These are phyloP conservation scores for Echeveria elegans DNA, from an alignment of 164 flowering plant genomes.

Conservation along the genomic window DNA sequence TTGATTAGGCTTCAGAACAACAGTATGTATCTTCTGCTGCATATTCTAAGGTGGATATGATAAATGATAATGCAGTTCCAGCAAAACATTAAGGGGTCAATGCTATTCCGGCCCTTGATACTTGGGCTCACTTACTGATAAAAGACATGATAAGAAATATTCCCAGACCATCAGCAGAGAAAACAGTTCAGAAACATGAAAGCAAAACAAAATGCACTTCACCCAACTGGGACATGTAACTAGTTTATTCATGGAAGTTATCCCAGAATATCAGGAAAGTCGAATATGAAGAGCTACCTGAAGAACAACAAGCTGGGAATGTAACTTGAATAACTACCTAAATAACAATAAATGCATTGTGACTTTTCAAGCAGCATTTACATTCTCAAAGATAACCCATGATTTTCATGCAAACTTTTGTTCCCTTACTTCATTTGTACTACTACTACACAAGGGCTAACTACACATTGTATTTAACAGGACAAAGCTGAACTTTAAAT, in stretches of 20 bases:
- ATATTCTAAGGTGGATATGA: background rate
- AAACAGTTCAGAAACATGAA: background rate
- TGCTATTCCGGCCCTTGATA: background rate
- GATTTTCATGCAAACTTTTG: background rate
- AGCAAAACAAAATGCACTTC: background rate
- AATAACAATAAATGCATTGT: background rate
- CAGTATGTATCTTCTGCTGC: background rate
- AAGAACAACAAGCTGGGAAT: background rate
- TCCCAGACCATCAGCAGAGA: background rate
- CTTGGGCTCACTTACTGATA: background rate
- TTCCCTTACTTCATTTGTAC: background rate
- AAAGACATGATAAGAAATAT: background rate
- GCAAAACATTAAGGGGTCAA: background rate
- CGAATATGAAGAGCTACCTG: background rate
- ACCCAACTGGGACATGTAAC: background rate
- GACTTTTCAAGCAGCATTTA: background rate
- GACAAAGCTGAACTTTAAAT: background rate
- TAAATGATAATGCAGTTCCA: background rate
- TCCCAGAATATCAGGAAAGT: background rate
- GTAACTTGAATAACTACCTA: background rate
- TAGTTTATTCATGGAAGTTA: background rate
- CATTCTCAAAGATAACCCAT: background rate
- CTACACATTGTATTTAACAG: background rate
- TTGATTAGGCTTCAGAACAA: background rate
- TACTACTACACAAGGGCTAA: background rate